Evolutionary conservation across 768 basidiomycete genomes (phyloP).

Genomic region (Mycena leptocephala): DNA sequence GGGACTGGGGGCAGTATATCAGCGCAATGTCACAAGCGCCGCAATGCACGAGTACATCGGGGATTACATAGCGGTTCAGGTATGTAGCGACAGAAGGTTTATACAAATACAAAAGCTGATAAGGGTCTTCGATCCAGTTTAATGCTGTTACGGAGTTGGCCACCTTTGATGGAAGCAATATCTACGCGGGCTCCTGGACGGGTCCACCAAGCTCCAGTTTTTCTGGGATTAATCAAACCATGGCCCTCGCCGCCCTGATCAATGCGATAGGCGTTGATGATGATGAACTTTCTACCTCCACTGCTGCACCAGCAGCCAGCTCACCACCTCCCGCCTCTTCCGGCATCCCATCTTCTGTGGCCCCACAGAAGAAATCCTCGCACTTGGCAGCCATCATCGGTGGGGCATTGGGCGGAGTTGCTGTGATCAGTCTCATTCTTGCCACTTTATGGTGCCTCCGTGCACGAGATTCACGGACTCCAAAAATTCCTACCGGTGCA

Average conservation of each 20-base stretch:
- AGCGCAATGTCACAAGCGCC: background rate
- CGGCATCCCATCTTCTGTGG: background rate
- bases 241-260: background rate
- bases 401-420: background rate
- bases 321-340: background rate
- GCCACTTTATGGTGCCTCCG: background rate
- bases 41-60: background rate
- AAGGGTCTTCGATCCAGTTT: background rate
- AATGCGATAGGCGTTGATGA: background rate
- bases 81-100: background rate
- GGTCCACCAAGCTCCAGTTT: background rate
- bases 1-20: conserved; percentile 8
- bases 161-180: background rate
- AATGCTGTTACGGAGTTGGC: background rate
- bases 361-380: background rate
- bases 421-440: background rate
- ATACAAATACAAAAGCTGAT: background rate
- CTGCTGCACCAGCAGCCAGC: background rate
- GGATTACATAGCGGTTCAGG: conserved; percentile 12
- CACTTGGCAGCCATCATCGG: background rate
- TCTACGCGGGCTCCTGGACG: background rate
- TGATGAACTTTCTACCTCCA: background rate
- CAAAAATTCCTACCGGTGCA: background rate
- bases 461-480: background rate
- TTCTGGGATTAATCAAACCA: background rate